Conservation (phyloP, 2,329 filamentous ascomycete genomes). For the Madurella fahalii region DNA sequence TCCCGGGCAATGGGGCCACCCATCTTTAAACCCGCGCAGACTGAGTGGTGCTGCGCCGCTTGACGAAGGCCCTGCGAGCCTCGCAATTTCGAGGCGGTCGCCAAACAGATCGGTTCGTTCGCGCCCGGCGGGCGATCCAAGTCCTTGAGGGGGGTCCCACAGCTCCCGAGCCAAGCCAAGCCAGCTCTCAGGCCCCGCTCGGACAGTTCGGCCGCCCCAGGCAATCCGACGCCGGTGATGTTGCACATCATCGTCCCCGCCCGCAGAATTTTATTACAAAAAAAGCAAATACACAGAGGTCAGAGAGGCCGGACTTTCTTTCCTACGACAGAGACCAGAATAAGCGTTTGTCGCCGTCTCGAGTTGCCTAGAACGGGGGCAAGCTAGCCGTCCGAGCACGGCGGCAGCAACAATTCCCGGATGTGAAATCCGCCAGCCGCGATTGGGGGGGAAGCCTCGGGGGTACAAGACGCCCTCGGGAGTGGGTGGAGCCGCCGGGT, state of each 20-base stretch:
- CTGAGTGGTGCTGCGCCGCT: background rate
- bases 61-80: background rate
- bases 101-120: conserved; percentile 7
- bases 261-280: background rate
- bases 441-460: conserved; percentile 1
- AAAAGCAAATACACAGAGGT: background rate
- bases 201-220: conserved; percentile 12
- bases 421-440: background rate
- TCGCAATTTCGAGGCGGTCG: background rate
- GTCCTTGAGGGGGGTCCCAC: conserved; percentile 11
- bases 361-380: too few relatives aligned
- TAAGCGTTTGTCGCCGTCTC: too few relatives aligned
- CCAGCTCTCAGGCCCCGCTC: conserved; percentile 1
- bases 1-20: background rate
- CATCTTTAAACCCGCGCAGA: background rate
- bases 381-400: too few relatives aligned
- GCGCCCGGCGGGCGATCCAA: background rate
- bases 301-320: background rate
- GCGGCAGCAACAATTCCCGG: background rate
- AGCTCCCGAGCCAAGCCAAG: conserved; percentile 16
- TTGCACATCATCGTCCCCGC: background rate
- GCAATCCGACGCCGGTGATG: conserved; percentile 9
- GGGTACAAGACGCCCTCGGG: conserved; percentile 12
- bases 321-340: too few relatives aligned
- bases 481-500: conserved; percentile 13